phyloP scores from a whole-genome alignment of 306 rosid species.

The Fagus sylvatica region DNA sequence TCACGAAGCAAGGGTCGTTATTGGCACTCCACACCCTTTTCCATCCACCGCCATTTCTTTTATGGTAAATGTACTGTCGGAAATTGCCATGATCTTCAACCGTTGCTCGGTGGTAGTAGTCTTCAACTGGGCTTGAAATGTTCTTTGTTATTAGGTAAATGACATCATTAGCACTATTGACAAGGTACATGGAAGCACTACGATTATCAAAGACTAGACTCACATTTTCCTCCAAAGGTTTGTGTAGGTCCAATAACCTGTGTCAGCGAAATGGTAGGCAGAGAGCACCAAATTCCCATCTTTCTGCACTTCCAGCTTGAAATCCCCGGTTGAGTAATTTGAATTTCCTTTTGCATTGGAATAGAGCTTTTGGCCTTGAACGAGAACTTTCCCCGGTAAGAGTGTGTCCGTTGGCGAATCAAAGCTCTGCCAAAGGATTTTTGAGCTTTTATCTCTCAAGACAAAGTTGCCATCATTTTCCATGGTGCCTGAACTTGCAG shows the following conservation, averaged over 20 bases:
- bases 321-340: slow-evolving; percentile 30
- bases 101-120: slow-evolving; percentile 31
- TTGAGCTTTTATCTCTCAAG: slow-evolving; percentile 1
- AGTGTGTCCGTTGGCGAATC: slow-evolving; percentile 21
- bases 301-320: slow-evolving; percentile 13
- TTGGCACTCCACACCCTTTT: slow-evolving; percentile 31
- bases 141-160: neutral
- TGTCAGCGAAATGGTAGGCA: slow-evolving; percentile 25
- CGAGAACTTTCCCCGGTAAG: slow-evolving; percentile 21
- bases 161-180: neutral
- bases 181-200: slow-evolving; percentile 17
- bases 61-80: slow-evolving; percentile 30
- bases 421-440: slow-evolving; percentile 25
- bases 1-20: slow-evolving; percentile 29
- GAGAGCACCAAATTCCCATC: slow-evolving; percentile 28
- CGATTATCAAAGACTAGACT: slow-evolving; percentile 20
- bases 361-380: neutral
- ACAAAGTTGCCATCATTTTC: slow-evolving; percentile 29
- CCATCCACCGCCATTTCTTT: slow-evolving; percentile 31
- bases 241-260: slow-evolving; percentile 28
- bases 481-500: slow-evolving; percentile 18
- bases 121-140: slow-evolving; percentile 23
- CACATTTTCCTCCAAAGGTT: neutral
- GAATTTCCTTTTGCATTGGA: slow-evolving; percentile 27
- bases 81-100: slow-evolving; percentile 33